Evolutionary conservation across 2,329 filamentous ascomycete genomes (phyloP).

Genomic region (Hysterium pulicare): DNA sequence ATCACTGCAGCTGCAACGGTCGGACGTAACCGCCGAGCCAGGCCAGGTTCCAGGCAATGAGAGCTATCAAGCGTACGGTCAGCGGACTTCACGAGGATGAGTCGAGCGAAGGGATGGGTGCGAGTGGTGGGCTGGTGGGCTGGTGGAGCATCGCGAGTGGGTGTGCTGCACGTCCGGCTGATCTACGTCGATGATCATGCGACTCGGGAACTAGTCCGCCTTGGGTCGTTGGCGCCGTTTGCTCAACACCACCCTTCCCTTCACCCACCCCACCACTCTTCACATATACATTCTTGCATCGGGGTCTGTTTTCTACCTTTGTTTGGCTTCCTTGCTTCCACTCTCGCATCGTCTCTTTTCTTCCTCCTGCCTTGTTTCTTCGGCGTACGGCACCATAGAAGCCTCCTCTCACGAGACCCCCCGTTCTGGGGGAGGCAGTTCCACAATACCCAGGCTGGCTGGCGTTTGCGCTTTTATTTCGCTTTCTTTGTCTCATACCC

Average conservation of each 20-base stretch:
- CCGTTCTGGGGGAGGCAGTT: neutral
- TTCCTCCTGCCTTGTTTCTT: neutral
- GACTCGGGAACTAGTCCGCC: slow-evolving; percentile 1
- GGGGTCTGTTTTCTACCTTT: neutral
- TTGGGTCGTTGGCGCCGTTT: neutral
- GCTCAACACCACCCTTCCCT: neutral
- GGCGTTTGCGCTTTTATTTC: neutral
- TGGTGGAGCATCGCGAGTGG: neutral
- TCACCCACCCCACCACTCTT: neutral
- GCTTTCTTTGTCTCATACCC: neutral
- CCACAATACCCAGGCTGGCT: slow-evolving; percentile 1
- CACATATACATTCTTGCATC: neutral
- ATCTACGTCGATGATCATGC: slow-evolving; percentile 3
- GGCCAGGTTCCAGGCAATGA: slow-evolving; percentile 28
- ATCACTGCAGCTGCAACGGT: slow-evolving; percentile 31
- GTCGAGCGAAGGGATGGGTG: slow-evolving; percentile 6
- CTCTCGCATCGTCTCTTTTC: neutral
- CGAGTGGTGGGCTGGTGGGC: slow-evolving; percentile 7
- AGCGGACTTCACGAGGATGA: slow-evolving; percentile 37
- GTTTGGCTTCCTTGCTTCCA: neutral
- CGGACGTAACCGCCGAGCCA: slow-evolving; percentile 27
- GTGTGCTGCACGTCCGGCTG: slow-evolving; percentile 1
- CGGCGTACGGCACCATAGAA: slow-evolving; percentile 1
- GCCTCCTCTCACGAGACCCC: slow-evolving; percentile 2
- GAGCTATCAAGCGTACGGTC: slow-evolving; percentile 34